Conservation (phyloP, 2,329 filamentous ascomycete species). For the Chrysoporthe puriensis region DNA sequence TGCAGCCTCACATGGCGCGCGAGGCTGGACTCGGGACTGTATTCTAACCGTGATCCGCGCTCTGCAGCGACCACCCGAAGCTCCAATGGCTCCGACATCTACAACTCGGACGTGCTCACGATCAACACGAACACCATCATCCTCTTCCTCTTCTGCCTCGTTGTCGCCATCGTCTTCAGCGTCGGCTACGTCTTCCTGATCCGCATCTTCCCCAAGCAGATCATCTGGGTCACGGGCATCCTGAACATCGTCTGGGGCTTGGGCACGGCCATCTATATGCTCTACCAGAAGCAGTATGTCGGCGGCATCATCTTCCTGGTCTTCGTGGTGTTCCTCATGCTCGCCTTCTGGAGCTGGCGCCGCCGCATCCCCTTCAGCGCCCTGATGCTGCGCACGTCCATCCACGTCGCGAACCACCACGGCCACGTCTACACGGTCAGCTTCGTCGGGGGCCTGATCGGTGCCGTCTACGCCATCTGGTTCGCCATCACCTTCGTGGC, state of each 20-base stretch:
- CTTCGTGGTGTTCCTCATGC: conserved; percentile 77
- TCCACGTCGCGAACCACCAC: conserved; percentile 81
- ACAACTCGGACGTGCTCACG: conserved; percentile 62
- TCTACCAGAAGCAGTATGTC: conserved; percentile 74
- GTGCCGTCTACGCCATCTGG: conserved; percentile 79
- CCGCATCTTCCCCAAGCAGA: conserved; percentile 80
- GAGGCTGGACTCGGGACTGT: neutral
- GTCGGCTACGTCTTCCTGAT: conserved; percentile 77
- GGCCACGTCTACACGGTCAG: conserved; percentile 89
- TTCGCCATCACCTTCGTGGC: conserved; percentile 85
- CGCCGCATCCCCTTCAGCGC: conserved; percentile 88
- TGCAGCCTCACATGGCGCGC: neutral
- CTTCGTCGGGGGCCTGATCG: conserved; percentile 77
- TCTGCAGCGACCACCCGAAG: conserved; percentile 52
- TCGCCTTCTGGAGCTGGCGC: conserved; percentile 90
- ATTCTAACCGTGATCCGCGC: conserved; percentile 7
- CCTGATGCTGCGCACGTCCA: conserved; percentile 83
- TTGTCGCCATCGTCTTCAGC: conserved; percentile 73
- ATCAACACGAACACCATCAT: conserved; percentile 85
- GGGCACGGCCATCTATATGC: conserved; percentile 86
- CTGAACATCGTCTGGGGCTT: conserved; percentile 83
- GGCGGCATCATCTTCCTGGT: conserved; percentile 87
- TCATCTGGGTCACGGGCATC: conserved; percentile 92
- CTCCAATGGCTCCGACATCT: conserved; percentile 74
- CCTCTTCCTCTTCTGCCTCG: conserved; percentile 79